These are phyloP conservation scores for Podaxis rugospora DNA, from an alignment of 768 basidiomycete species.

Conservation along the genomic window DNA sequence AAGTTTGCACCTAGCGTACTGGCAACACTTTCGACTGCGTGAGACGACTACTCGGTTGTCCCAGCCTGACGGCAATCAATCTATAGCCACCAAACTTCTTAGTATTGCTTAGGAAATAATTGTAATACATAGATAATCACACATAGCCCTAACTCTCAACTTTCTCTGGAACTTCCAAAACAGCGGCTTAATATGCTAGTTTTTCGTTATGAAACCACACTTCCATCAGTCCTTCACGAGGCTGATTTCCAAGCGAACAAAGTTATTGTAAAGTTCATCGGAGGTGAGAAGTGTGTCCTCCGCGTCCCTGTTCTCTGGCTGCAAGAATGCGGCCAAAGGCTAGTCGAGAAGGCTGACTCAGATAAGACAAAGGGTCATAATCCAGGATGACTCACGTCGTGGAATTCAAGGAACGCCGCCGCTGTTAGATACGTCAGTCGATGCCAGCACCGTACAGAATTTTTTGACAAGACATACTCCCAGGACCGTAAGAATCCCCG, in stretches of 20 bases:
- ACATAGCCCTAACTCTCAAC: neutral
- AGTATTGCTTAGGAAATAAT: neutral
- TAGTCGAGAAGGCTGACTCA: constrained; percentile 14
- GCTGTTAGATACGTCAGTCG: constrained; percentile 27
- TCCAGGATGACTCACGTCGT: constrained; percentile 38
- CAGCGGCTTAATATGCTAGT: neutral
- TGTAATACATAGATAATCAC: neutral
- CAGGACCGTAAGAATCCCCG: constrained; percentile 56
- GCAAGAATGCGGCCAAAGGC: constrained; percentile 65
- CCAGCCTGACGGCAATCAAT: neutral
- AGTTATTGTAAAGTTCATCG: constrained; percentile 73
- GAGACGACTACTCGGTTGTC: neutral
- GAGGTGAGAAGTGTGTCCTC: constrained; percentile 67
- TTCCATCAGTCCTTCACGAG: neutral
- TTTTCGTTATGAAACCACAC: neutral
- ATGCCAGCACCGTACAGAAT: neutral
- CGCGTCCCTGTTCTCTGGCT: constrained; percentile 47
- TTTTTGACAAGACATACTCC: constrained; percentile 36
- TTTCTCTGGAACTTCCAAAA: neutral
- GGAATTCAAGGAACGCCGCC: constrained; percentile 67
- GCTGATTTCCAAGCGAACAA: constrained; percentile 28
- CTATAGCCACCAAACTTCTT: neutral
- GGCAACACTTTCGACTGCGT: neutral
- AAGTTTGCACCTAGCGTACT: neutral
- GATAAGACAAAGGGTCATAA: constrained; percentile 4